A percentile compares a stretch with the other conserved stretches of the same genome.
Conservation (phyloP, 2,329 filamentous ascomycete genomes). For the Colletotrichum brevisporum region DNA sequence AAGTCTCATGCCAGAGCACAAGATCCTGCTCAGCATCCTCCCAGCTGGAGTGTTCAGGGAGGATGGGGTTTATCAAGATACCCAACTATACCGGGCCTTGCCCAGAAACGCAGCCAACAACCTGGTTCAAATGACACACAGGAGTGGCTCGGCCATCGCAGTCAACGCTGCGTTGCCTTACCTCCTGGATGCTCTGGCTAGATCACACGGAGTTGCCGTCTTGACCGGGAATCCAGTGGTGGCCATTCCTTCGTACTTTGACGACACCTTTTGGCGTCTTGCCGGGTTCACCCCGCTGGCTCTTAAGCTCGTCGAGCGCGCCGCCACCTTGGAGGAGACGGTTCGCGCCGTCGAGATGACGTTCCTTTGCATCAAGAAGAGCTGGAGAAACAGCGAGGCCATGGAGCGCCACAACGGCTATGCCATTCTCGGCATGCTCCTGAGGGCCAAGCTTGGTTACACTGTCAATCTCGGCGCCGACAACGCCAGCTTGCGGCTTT, state of each 20-base stretch:
- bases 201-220: conserved; percentile 84
- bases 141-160: conserved; percentile 82
- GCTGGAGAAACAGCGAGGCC: conserved; percentile 97
- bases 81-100: conserved; percentile 81
- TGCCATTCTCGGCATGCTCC: conserved; percentile 84
- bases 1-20: conserved; percentile 83
- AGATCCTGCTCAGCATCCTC: conserved; percentile 86
- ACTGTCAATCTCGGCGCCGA: conserved; percentile 50
- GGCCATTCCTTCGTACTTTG: conserved; percentile 84
- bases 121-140: conserved; percentile 77
- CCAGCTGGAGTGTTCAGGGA: conserved; percentile 85
- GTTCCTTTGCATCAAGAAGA: conserved; percentile 88
- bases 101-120: conserved; percentile 79
- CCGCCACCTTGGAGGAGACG: conserved; percentile 78
- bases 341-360: conserved; percentile 85
- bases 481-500: conserved; percentile 51
- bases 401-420: conserved; percentile 98
- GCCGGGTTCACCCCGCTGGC: conserved; percentile 92
- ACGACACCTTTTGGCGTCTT: conserved; percentile 92
- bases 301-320: conserved; percentile 85
- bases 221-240: conserved; percentile 88
- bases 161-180: conserved; percentile 91
- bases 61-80: conserved; percentile 84
- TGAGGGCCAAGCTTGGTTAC: conserved; percentile 85
- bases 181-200: conserved; percentile 89